These are phyloP conservation scores for Nemania sp. DNA, from an alignment of 2,329 filamentous ascomycete genomes.

Conservation along the genomic window DNA sequence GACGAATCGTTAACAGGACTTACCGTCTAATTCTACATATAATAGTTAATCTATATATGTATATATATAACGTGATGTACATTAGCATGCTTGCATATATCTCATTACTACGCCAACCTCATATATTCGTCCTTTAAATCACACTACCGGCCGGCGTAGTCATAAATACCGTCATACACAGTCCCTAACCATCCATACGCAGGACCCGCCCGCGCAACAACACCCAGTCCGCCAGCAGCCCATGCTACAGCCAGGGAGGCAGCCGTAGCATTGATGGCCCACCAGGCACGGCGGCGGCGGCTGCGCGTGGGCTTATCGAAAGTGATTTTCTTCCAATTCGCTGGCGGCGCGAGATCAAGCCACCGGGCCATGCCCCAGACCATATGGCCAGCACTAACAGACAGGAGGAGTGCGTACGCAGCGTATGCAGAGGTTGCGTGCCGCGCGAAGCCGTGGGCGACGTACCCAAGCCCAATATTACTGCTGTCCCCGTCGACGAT, in stretches of 20 bases:
- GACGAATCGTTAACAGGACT: not conserved
- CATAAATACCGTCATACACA: slow-evolving; percentile 80
- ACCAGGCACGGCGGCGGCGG: slow-evolving; percentile 74
- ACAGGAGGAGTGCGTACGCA: slow-evolving; percentile 77
- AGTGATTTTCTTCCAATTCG: slow-evolving; percentile 61
- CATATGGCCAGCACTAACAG: slow-evolving; percentile 78
- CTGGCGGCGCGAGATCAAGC: slow-evolving; percentile 73
- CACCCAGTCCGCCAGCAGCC: slow-evolving; percentile 82
- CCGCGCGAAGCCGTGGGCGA: slow-evolving; percentile 85
- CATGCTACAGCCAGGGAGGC: slow-evolving; percentile 73
- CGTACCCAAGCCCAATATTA: slow-evolving; percentile 85
- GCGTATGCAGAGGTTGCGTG: slow-evolving; percentile 70
- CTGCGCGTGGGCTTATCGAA: slow-evolving; percentile 65
- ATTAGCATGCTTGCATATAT: not conserved
- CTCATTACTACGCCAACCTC: not conserved
- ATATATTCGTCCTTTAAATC: not conserved
- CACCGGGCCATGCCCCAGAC: slow-evolving; percentile 89
- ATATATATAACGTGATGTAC: not conserved
- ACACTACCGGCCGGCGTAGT: slow-evolving; percentile 32
- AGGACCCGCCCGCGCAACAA: slow-evolving; percentile 78
- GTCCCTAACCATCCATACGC: slow-evolving; percentile 83
- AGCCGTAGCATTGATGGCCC: slow-evolving; percentile 75
- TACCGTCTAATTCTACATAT: slow-evolving; percentile 2
- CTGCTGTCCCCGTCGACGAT: slow-evolving; percentile 84
- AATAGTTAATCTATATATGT: not conserved